Base-by-base conservation (phyloP, 345 rosid species). In the Geranium brycei region DNA sequence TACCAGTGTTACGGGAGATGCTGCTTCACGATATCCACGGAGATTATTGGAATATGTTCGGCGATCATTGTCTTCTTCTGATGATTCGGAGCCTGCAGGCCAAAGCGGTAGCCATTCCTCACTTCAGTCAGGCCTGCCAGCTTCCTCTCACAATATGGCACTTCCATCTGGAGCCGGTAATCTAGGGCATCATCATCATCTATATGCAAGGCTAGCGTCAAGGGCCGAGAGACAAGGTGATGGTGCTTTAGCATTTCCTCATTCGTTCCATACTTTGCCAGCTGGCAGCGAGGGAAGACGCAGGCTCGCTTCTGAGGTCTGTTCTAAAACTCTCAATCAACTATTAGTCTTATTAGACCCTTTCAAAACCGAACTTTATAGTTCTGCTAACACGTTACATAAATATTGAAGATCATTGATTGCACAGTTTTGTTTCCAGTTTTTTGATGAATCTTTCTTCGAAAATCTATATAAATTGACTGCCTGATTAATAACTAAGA, bases 301-400 rank as follows among this genome's bases (percentile, higher is more conserved):
- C 73, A 81, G 95, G 75, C 78, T 80, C 61, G 84, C 77, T 57
- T 84, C 96, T 0, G 96, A 91, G 96, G 98, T 91, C 41, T 78
- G 83, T 81, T 73, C 65, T 65, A 28, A 23, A 61, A 68, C 47
- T 35, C 41, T 35, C 41, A 3, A 4, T 35, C 65, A 19, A 30
- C 31, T 41, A 3, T 73, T 23, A 23, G 28, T 23, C 28, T 23
- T 23, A 23, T 23, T 35, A 35, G 5, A 35, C 19, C 31, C 18
- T 71, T 5, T 40, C 62, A 4, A 23, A 23, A 23, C 28, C 28
- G 2, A 23, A 23, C 28, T 23, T 23, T 23, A 23, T 23, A 23
- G 28, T 23, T 23, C 28, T 23, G 28, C 28, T 23, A 23, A 23
- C 28, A 23, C 28, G 28, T 23, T 23, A 23, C 28, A 23, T 23